These are phyloP conservation scores for Calophaca sinica DNA, from an alignment of 306 rosid genomes.

Conservation along the genomic window DNA sequence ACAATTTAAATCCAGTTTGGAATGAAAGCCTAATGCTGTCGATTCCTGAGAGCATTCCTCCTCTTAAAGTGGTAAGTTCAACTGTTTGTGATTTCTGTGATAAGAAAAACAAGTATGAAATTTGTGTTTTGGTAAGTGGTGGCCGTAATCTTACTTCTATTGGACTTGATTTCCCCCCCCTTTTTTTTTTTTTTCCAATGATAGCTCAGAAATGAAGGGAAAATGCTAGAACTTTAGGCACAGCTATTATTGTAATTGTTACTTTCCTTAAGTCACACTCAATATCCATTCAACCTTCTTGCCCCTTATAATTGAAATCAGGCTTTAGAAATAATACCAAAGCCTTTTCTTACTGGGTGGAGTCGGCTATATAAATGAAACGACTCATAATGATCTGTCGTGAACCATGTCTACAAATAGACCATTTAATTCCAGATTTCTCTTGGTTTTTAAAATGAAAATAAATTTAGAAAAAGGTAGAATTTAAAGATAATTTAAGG, in stretches of 20 bases:
- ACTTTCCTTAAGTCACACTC: background rate
- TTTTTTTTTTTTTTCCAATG: too few species aligned
- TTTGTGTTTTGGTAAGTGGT: background rate
- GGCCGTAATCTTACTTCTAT: background rate
- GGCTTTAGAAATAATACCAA: too few species aligned
- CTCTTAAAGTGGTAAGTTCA: conserved; percentile 80
- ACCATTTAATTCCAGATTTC: too few species aligned
- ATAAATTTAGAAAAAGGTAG: too few species aligned
- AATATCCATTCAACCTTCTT: background rate
- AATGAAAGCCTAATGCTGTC: conserved; percentile 94
- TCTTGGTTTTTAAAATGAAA: too few species aligned
- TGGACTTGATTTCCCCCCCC: background rate
- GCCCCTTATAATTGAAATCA: background rate
- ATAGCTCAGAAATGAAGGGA: background rate
- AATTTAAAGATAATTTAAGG: too few species aligned
- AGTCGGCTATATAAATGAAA: too few species aligned
- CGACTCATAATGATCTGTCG: too few species aligned
- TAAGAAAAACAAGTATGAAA: background rate
- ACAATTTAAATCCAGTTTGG: conserved; percentile 91
- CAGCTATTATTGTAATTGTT: background rate
- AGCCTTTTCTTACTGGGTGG: too few species aligned
- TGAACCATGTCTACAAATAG: too few species aligned
- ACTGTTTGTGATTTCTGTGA: conserved; percentile 22
- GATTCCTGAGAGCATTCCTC: conserved; percentile 84
- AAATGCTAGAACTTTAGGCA: background rate